Evolutionary conservation across 2,329 filamentous ascomycete genomes (phyloP).

Genomic region (Geosmithia putterillii): DNA sequence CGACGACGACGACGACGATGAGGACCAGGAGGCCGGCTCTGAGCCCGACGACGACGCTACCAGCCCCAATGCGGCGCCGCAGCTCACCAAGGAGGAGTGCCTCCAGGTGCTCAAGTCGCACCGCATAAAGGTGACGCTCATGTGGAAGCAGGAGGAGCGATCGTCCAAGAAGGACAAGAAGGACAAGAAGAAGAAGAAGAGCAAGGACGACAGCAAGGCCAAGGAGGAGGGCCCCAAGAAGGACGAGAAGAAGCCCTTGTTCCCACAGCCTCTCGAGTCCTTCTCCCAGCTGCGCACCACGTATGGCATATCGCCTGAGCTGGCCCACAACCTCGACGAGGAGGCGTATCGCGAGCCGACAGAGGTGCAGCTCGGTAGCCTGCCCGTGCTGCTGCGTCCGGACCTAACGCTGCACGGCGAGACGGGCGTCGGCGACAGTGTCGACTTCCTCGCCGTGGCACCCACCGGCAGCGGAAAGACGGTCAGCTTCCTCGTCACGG

Average conservation of each 20-base stretch:
- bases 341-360: constrained; percentile 84
- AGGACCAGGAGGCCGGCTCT: constrained; percentile 13
- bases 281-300: constrained; percentile 60
- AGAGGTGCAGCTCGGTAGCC: constrained; percentile 79
- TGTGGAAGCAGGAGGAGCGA: constrained; percentile 39
- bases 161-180: constrained; percentile 42
- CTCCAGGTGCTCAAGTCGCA: constrained; percentile 65
- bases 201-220: constrained; percentile 27
- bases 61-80: background rate
- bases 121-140: constrained; percentile 70
- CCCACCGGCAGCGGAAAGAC: constrained; percentile 97
- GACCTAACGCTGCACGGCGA: constrained; percentile 32
- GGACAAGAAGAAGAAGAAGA: constrained; percentile 33
- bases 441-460: constrained; percentile 79
- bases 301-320: constrained; percentile 61
- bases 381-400: constrained; percentile 63
- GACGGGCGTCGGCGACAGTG: constrained; percentile 20
- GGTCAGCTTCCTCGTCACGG: constrained; percentile 78
- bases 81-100: constrained; percentile 57
- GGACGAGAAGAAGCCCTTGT: constrained; percentile 50
- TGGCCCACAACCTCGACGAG: constrained; percentile 68
- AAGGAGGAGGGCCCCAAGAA: constrained; percentile 28
- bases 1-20: constrained; percentile 10
- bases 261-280: constrained; percentile 65
- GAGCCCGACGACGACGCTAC: background rate